These are phyloP conservation scores for Ramaria rubella DNA, from an alignment of 768 basidiomycete genomes.

Conservation along the genomic window DNA sequence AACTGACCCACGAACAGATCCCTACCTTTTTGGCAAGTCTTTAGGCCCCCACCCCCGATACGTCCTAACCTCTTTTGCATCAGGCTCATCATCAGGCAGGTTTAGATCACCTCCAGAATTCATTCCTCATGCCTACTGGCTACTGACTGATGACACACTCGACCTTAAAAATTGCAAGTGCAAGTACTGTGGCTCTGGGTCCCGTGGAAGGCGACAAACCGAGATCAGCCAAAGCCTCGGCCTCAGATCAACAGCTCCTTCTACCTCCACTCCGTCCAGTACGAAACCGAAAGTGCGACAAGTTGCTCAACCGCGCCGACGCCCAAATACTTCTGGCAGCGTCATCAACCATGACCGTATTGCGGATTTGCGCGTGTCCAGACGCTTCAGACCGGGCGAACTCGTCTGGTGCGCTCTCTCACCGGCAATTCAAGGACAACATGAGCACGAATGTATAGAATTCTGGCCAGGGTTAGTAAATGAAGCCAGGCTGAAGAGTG, in stretches of 20 bases:
- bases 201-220: conserved; percentile 52
- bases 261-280: conserved; percentile 1
- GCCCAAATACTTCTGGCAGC: conserved; percentile 6
- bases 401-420: conserved; percentile 61
- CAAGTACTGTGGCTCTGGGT: conserved; percentile 55
- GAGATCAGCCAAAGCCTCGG: conserved; percentile 61
- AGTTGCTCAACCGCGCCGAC: conserved; percentile 12
- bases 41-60: neutral
- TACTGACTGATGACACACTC: conserved; percentile 47
- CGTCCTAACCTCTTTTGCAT: neutral
- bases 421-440: conserved; percentile 39
- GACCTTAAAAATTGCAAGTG: conserved; percentile 53
- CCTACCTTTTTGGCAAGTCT: conserved; percentile 66
- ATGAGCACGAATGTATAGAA: conserved; percentile 39
- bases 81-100: conserved; percentile 39
- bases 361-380: conserved; percentile 54
- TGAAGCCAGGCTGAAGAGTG: conserved; percentile 44
- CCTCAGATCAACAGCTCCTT: conserved; percentile 26
- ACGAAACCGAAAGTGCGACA: conserved; percentile 10
- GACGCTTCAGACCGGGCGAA: conserved; percentile 65
- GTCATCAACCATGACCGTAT: conserved; percentile 42
- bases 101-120: conserved; percentile 86
- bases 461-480: conserved; percentile 74
- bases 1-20: conserved; percentile 55
- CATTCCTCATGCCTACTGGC: conserved; percentile 78